Percentiles rank a stretch among this genome's conserved stretches.
Conservation (phyloP, 352 stramenopile genomes). For the Globisporangium splendens region DNA sequence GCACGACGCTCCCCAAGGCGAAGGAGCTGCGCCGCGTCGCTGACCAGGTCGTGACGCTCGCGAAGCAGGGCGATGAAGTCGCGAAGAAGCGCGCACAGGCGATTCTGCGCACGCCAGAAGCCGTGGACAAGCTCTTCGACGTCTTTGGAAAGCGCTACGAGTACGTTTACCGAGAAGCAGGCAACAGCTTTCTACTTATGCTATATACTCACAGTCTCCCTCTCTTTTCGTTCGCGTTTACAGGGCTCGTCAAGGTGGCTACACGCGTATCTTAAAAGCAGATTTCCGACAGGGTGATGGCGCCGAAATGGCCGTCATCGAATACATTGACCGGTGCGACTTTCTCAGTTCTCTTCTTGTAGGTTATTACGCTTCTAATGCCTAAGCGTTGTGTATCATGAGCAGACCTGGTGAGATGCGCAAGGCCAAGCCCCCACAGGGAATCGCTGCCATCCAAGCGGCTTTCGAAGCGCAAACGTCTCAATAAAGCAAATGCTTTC, state of each 20-base stretch:
- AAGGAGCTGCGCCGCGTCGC: slow-evolving; percentile 93
- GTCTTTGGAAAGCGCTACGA: slow-evolving; percentile 94
- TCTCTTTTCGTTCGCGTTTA: slow-evolving; percentile 1
- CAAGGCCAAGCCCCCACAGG: slow-evolving; percentile 63
- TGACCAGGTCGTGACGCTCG: slow-evolving; percentile 94
- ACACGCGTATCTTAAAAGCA: slow-evolving; percentile 95
- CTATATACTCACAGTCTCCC: neutral
- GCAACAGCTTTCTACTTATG: too few relatives aligned
- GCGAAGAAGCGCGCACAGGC: slow-evolving; percentile 75
- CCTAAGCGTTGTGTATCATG: too few relatives aligned
- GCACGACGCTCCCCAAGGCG: slow-evolving; percentile 95
- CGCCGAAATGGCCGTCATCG: slow-evolving; percentile 97
- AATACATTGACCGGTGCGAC: slow-evolving; percentile 94
- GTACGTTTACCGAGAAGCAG: slow-evolving; percentile 63
- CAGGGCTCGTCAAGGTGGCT: slow-evolving; percentile 84
- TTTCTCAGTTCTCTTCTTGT: too few relatives aligned
- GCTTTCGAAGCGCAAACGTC: slow-evolving; percentile 38
- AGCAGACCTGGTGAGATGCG: slow-evolving; percentile 79
- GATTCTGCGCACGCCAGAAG: slow-evolving; percentile 88
- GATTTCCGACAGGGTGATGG: slow-evolving; percentile 92
- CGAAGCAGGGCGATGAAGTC: slow-evolving; percentile 89
- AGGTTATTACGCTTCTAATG: too few relatives aligned
- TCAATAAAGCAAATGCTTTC: neutral
- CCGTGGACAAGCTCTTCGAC: slow-evolving; percentile 96
- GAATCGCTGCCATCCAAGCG: slow-evolving; percentile 45